Evolutionary conservation across 441 rosid genomes (phyloP).

Genomic region (Populus trichocarpa): DNA sequence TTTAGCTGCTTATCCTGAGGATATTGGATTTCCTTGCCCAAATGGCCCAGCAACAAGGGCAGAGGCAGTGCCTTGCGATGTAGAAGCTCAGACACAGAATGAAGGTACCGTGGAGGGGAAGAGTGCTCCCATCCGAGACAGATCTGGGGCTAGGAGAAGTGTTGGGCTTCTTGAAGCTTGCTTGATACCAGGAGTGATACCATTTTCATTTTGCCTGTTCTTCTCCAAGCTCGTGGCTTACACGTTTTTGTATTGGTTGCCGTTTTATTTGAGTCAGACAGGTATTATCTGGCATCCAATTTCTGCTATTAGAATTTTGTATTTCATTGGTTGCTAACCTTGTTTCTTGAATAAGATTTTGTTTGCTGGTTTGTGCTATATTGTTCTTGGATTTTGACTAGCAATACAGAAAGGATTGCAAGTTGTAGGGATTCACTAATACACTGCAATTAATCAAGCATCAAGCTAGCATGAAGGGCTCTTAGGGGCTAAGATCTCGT

Average conservation of each 20-base stretch:
- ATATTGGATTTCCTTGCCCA: conserved; percentile 64
- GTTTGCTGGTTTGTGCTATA: neutral
- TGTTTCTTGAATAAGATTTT: neutral
- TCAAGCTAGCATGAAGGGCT: neutral
- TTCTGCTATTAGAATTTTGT: neutral
- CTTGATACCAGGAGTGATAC: conserved; percentile 89
- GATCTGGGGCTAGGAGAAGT: conserved; percentile 55
- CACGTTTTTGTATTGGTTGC: conserved; percentile 91
- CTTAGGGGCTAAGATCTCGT: neutral
- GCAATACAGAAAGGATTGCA: neutral
- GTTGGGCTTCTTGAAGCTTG: conserved; percentile 85
- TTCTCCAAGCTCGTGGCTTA: conserved; percentile 93
- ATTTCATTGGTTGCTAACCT: neutral
- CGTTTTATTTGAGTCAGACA: conserved; percentile 88
- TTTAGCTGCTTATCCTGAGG: conserved; percentile 91
- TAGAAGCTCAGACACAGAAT: conserved; percentile 34
- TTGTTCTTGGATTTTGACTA: neutral
- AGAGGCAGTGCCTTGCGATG: conserved; percentile 21
- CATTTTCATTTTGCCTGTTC: conserved; percentile 84
- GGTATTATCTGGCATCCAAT: conserved; percentile 35
- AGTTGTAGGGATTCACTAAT: neutral
- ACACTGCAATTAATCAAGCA: neutral
- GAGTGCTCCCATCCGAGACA: conserved; percentile 5
- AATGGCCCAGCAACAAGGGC: conserved; percentile 17
- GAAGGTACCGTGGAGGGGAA: conserved; percentile 16